Base-by-base conservation (phyloP, 2,329 filamentous ascomycete genomes). In the Bipolaris bicolor region DNA sequence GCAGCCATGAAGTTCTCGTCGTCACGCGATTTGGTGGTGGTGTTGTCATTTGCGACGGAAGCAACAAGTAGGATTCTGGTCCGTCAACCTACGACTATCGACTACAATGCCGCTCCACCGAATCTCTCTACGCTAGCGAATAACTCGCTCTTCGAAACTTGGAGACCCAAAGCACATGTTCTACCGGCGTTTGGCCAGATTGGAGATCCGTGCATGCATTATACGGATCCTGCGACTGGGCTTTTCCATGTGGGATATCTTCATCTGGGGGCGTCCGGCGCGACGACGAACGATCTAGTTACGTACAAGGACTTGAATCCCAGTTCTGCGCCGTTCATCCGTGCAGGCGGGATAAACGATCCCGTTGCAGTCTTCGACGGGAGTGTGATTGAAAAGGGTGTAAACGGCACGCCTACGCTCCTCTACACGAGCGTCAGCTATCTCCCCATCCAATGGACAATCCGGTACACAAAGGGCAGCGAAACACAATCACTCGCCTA, bases 401-500 rank as follows among this genome's bases (percentile, higher is more conserved):
- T 81, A 59, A 75, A 78, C 20, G 79, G 78, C 15, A 76, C 71
- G 5, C 78, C 79, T 3, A 82, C 79, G 0, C 66, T 81, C 9
- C 66, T 81, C 2, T 81, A 82, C 57, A 80, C 79, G 3, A 78
- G 77, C 1, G 78, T 81, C 11, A 76, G 74, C 16, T 79, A 74
- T 57, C 62, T 81, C 7, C 80, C 80, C 0, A 81, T 82, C 11
- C 76, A 79, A 37, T 81, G 79, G 79, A 80, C 77, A 7, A 74
- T 81, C 36, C 69, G 72, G 24, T 81, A 82, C 57, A 79, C 75
- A n/a, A 74, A 77, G 9, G 79, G 78, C 7, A 78, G 77, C 36
- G 81, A 83, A 60, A 79, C 79, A 0, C 79, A 82, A 49, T 77
- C 76, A 13, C 67, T 82, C 1, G 81, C 80, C 1, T 71, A 79